Base-by-base conservation (phyloP, 2,329 filamentous ascomycete species). In the Sarocladium brachiariae region DNA sequence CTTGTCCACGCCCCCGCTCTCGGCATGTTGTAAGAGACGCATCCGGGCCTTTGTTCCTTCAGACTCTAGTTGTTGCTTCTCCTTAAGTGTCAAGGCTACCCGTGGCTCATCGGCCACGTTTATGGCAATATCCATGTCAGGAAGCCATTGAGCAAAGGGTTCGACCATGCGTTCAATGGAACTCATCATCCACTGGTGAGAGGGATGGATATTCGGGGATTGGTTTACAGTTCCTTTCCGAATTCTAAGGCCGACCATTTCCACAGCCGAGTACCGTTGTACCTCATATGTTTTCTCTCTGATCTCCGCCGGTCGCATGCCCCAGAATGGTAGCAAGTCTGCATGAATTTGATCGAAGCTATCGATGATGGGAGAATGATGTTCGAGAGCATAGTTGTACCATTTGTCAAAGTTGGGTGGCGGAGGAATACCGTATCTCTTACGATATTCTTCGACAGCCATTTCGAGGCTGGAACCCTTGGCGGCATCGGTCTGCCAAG, bases 361-460 rank as follows among this genome's bases (percentile, higher is more conserved):
- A 59, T 93, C 88, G 50, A 90, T 80, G 52, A 91, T 70, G 51
- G 80, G 73, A 0, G 88, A 86, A 21, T 76, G 64, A 39, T 67
- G 66, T 11, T 75, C 70, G 53, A 74, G 77, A 6, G 87, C 86
- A 61, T 87, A 90, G 30, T 84, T 75, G 61, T 83, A 91, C 88
- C 88, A 93, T 56, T 81, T 81, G 60, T 91, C 87, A 57, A 92
- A 93, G 54, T 86, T 77, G 2, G 82, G 85, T 11, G 88, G 88
- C 14, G 88, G 88, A 13, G 87, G 76, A 9, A 80, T 77, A 58
- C 86, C 54, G 53, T 76, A 66, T 5, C 72, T 66, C 25, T 67
- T 64, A 9, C 61, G 64, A 55, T 76, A 76, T 55, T 74, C 71
- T 2, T 57, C 54, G 1, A 70, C 68, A 1, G 73, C 73, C 8